phyloP scores from a whole-genome alignment of 2,329 filamentous ascomycete species.

The Fusarium buxicola region DNA sequence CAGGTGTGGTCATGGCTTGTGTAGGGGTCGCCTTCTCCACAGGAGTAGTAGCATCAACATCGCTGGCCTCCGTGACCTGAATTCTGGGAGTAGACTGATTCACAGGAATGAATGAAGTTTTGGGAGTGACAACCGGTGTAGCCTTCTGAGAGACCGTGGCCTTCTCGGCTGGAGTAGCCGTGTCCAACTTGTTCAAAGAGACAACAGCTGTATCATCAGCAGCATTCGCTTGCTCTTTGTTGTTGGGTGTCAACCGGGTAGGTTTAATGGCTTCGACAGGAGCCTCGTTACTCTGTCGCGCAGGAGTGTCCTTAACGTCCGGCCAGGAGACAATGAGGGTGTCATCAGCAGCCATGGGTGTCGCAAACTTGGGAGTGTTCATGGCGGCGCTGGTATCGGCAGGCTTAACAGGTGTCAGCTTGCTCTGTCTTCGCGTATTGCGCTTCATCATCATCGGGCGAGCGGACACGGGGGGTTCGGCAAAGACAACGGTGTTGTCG shows the following conservation, averaged over 20 bases:
- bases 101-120: slow-evolving; percentile 45
- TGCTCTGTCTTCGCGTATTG: slow-evolving; percentile 12
- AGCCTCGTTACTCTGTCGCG: not conserved
- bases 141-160: not conserved
- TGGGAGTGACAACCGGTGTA: slow-evolving; percentile 21
- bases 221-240: not conserved
- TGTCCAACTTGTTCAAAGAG: not conserved
- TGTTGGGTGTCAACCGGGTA: no score
- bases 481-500: slow-evolving; percentile 19
- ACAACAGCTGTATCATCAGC: not conserved
- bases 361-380: not conserved
- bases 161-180: not conserved
- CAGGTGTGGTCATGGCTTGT: not conserved
- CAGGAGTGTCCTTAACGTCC: not conserved
- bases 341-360: not conserved
- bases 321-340: slow-evolving; percentile 9
- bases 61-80: slow-evolving; percentile 12
- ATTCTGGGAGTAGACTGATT: slow-evolving; percentile 33
- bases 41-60: not conserved
- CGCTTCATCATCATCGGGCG: not conserved
- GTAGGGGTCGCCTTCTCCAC: slow-evolving; percentile 5
- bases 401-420: slow-evolving; percentile 7
- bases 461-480: not conserved
- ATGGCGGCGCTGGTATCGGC: not conserved
- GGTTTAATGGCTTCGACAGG: not conserved